phyloP scores from a whole-genome alignment of 495 filamentous ascomycete genomes.

The Filosporella fistucella region DNA sequence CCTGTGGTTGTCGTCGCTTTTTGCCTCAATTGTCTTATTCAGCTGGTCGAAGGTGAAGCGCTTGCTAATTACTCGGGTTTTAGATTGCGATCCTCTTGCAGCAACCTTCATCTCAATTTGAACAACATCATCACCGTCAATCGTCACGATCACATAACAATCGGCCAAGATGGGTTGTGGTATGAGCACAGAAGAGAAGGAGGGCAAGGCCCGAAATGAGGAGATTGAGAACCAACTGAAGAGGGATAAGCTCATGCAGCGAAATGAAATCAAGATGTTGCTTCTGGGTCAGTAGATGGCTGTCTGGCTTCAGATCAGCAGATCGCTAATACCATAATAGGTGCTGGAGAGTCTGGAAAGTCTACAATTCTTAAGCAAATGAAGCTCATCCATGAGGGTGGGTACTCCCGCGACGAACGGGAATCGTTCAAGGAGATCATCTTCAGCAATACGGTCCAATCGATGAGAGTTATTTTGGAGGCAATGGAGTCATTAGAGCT shows the following conservation, averaged over 20 bases:
- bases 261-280: constrained; percentile 99
- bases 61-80: constrained; percentile 5
- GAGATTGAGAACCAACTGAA: constrained; percentile 99
- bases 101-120: not conserved
- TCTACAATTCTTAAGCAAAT: constrained; percentile 99
- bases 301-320: not conserved
- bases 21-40: not conserved
- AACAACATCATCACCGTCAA: not conserved
- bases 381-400: constrained; percentile 84
- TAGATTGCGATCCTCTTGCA: constrained; percentile 3
- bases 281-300: constrained; percentile 70
- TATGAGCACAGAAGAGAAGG: constrained; percentile 99
- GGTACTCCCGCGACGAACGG: constrained; percentile 73
- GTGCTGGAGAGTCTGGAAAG: constrained; percentile 99
- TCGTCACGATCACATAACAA: not conserved
- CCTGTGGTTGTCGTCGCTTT: not conserved
- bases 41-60: not conserved
- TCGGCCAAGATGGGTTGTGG: constrained; percentile 91
- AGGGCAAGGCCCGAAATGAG: constrained; percentile 98
- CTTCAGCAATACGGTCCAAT: constrained; percentile 96
- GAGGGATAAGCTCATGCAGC: constrained; percentile 89
- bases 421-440: constrained; percentile 94
- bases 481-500: constrained; percentile 93
- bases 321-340: constrained; percentile 41
- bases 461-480: constrained; percentile 92